phyloP scores from a whole-genome alignment of 257 asterid genomes.

The Przewalskia tangutica region DNA sequence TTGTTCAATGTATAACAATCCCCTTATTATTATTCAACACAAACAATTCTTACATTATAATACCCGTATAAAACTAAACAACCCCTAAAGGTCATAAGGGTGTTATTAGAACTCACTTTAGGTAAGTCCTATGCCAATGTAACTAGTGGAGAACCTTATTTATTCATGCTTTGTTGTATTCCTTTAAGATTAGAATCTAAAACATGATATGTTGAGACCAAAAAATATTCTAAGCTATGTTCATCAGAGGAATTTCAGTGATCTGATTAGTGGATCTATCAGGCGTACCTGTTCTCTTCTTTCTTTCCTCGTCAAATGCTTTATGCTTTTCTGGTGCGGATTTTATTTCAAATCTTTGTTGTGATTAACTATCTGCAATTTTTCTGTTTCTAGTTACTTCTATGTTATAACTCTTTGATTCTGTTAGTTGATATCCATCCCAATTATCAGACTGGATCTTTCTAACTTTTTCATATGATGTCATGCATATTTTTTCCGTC shows the following conservation, averaged over 20 bases:
- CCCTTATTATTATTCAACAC: not conserved
- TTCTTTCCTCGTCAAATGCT: not conserved
- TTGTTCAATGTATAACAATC: not conserved
- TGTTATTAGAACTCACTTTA: not conserved
- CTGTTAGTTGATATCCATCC: not conserved
- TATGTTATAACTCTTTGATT: constrained; percentile 1
- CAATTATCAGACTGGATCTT: not conserved
- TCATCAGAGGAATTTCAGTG: not conserved
- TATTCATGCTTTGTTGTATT: not conserved
- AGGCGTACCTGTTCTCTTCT: not conserved
- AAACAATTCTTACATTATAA: not conserved
- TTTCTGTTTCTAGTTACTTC: not conserved
- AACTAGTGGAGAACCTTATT: not conserved
- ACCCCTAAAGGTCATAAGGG: not conserved
- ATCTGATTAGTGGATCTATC: not conserved
- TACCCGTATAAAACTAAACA: not conserved
- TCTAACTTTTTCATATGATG: not conserved
- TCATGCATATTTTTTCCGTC: not conserved
- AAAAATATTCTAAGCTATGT: not conserved
- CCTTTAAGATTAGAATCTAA: not conserved
- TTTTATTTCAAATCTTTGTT: not conserved
- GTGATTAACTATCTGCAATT: not conserved
- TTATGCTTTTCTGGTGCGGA: not conserved
- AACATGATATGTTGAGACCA: not conserved
- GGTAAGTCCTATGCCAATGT: not conserved